Evolutionary conservation across 2,329 filamentous ascomycete species (phyloP), one percentile per base, ranked within the genome.

Genomic region (Neocatenulostroma microsporum): DNA sequence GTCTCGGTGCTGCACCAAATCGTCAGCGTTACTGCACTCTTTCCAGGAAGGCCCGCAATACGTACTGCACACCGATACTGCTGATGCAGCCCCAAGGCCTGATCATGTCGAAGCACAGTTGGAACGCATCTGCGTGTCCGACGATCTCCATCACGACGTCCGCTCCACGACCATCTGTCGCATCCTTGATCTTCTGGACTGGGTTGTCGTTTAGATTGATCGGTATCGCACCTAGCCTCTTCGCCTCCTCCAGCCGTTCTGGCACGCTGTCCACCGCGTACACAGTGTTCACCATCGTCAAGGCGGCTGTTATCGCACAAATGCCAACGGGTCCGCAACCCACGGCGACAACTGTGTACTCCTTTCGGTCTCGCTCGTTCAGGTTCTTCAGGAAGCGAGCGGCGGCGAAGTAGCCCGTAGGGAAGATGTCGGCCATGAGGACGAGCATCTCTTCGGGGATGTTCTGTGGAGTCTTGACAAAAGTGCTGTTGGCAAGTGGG

Each of bases 371-470:
- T 42, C 77, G 70, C 11, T 55, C 52, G 11, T 63, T 68, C 25
- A 80, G 69, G 53, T 80, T 64, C 39, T 75, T 74, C 59, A 94
- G 81, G 5, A 79, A 88, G 53, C 86, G 91, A 39, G 73, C 72
- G 4, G 84, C 84, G 5, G 84, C 87, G 50, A 88, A 94, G 63
- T 78, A 94, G 6, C 88, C 84, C 0, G 69, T 73, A 20, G 87
- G 87, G 61, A 91, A 94, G 51, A 94, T 93, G 56, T 94, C 87
- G 12, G 84, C 86, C 87, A 94, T 94, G 18, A 94, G 72, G 5
- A 93, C 78, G 32, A 93, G 69, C 23, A 78, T 78, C 46, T 82
- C 74, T 48, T 89, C 80, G 14, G 80, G 75, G 40, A 93, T 81
- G 7, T 72, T 75, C 2, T 74, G 61, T 0, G 83, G 82, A 0